Conservation (phyloP, 169 alveolate genomes). For the Babesia divergens region DNA sequence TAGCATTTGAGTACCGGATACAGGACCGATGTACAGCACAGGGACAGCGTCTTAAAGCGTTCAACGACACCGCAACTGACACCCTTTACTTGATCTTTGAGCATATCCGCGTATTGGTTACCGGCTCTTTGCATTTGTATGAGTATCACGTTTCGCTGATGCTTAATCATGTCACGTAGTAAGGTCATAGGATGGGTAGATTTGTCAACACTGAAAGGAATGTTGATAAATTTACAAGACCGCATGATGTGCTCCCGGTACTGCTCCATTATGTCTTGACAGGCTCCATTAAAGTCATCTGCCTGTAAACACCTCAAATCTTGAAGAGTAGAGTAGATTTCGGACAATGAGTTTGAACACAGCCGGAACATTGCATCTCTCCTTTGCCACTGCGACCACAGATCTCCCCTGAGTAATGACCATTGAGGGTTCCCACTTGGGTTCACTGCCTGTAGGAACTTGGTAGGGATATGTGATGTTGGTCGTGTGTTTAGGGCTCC, state of each 20-base stretch:
- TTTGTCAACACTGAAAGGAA: constrained; percentile 1
- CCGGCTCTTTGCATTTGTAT: background rate
- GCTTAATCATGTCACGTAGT: background rate
- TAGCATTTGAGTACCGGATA: background rate
- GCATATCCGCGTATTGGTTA: background rate
- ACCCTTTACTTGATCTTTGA: background rate
- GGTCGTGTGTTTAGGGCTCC: background rate
- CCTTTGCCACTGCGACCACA: constrained; percentile 39
- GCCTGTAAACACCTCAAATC: background rate
- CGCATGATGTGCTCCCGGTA: background rate
- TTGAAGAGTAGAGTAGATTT: background rate
- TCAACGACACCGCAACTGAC: background rate
- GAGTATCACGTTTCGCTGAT: background rate
- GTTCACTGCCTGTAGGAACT: background rate
- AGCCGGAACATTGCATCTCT: constrained; percentile 10
- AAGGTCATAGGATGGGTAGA: background rate
- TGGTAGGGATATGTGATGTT: background rate
- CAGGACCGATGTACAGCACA: constrained; percentile 3
- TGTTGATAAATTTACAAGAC: background rate
- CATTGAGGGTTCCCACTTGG: constrained; percentile 2
- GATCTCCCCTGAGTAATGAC: background rate
- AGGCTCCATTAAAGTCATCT: background rate
- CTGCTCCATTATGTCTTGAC: constrained; percentile 1
- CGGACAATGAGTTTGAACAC: background rate
- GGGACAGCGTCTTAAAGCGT: background rate